Percentiles rank a stretch among this genome's conserved stretches.
Evolutionary conservation across 164 flowering plant species (phyloP).

Genomic region (Macadamia integrifolia): DNA sequence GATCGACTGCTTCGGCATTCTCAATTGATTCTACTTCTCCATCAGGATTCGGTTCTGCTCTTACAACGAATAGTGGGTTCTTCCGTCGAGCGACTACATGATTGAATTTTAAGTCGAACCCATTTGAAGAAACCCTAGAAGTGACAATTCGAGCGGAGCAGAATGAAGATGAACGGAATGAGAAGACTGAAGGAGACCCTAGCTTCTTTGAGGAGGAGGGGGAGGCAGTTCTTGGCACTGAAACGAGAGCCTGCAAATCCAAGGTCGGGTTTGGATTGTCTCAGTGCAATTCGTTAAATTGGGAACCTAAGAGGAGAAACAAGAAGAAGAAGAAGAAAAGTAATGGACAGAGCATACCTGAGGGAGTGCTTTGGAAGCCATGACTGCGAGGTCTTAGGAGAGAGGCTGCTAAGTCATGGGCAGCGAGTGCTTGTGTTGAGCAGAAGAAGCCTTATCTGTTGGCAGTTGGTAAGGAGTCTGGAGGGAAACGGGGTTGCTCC

Average conservation of each 20-base stretch:
- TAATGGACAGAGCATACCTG: constrained; percentile 15
- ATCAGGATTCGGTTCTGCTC: constrained; percentile 39
- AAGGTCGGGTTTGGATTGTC: neutral
- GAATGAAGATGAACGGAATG: constrained; percentile 20
- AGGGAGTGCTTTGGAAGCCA: constrained; percentile 26
- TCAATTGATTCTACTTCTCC: constrained; percentile 20
- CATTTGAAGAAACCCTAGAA: constrained; percentile 21
- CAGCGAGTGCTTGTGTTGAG: no score
- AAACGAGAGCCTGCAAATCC: constrained; percentile 39
- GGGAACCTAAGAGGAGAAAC: neutral
- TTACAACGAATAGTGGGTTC: constrained; percentile 30
- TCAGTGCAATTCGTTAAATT: neutral
- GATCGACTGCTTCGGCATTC: constrained; percentile 14
- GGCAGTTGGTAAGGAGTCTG: no score
- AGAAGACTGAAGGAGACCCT: constrained; percentile 25
- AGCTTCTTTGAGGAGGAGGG: constrained; percentile 21
- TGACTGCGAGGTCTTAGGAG: neutral
- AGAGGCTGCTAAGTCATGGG: neutral
- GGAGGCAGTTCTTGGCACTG: constrained; percentile 29
- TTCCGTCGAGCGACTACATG: neutral
- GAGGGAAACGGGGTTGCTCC: no score
- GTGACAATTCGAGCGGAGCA: constrained; percentile 14
- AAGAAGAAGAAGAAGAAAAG: neutral
- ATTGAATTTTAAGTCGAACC: constrained; percentile 7
- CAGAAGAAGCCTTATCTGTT: no score